A percentile compares a stretch with the other conserved stretches of the same genome.
phyloP scores from a whole-genome alignment of 345 rosid genomes.

The Geranium rotundifolium region DNA sequence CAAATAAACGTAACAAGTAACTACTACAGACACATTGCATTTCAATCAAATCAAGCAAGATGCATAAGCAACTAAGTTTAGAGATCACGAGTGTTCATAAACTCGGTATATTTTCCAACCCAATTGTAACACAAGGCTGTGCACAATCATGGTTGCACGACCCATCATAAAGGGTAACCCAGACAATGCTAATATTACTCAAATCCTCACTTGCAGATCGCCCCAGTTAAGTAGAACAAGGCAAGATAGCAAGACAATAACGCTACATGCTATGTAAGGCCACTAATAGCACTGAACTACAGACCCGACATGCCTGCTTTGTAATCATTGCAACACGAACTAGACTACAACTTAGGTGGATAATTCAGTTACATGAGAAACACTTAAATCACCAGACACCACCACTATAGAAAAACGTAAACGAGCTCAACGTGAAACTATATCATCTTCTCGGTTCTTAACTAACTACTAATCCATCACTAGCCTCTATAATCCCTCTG shows the following conservation, averaged over 20 bases:
- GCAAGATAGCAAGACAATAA: background rate
- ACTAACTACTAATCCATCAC: no score
- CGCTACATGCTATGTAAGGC: background rate
- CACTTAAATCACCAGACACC: background rate
- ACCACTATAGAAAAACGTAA: background rate
- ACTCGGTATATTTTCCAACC: background rate
- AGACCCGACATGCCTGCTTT: background rate
- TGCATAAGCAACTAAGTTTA: background rate
- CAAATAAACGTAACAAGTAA: conserved; percentile 27
- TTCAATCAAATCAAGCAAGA: conserved; percentile 8
- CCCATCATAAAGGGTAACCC: background rate
- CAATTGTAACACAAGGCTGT: background rate
- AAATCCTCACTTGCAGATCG: background rate
- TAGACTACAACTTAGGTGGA: background rate
- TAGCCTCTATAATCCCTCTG: no score
- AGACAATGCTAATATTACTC: background rate
- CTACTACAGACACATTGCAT: conserved; percentile 12
- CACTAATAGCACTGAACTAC: background rate
- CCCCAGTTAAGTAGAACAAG: background rate
- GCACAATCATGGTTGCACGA: background rate
- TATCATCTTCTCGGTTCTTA: no score
- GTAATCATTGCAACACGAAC: background rate
- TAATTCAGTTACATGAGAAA: no score
- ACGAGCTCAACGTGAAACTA: no score
- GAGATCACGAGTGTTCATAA: background rate